These are phyloP conservation scores for Ceratocystis eucalypticola DNA, from an alignment of 2,329 filamentous ascomycete species.

Conservation along the genomic window DNA sequence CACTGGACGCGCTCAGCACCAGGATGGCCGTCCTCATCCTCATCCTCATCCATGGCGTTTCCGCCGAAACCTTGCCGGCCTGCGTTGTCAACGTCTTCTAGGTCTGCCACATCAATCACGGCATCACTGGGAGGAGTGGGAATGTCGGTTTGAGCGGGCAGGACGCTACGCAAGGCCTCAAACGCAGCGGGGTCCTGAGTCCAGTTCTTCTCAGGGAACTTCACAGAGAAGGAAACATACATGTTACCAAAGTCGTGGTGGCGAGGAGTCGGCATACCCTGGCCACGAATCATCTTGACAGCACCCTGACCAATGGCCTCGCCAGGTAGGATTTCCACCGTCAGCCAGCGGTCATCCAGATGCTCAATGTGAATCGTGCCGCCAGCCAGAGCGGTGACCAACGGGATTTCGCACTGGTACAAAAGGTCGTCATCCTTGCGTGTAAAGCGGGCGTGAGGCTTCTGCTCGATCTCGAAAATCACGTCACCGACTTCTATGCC, in stretches of 20 bases:
- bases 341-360: constrained; percentile 92
- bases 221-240: constrained; percentile 94
- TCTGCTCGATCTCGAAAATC: constrained; percentile 97
- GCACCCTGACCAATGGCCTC: constrained; percentile 90
- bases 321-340: constrained; percentile 80
- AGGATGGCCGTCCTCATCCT: constrained; percentile 62
- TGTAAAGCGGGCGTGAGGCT: constrained; percentile 91
- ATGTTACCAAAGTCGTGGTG: constrained; percentile 94
- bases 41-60: constrained; percentile 49
- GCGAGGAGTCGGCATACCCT: constrained; percentile 92
- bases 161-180: constrained; percentile 64
- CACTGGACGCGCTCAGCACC: constrained; percentile 74
- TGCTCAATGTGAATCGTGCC: constrained; percentile 89
- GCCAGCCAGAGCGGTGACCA: constrained; percentile 85
- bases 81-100: constrained; percentile 69
- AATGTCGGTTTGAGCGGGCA: constrained; percentile 56
- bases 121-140: constrained; percentile 61
- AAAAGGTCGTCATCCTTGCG: constrained; percentile 93
- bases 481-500: constrained; percentile 91
- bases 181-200: constrained; percentile 55
- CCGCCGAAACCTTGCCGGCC: constrained; percentile 54
- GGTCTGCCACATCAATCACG: constrained; percentile 79
- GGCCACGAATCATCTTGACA: constrained; percentile 86
- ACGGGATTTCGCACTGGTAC: constrained; percentile 88
- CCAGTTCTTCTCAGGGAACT: constrained; percentile 77